Evolutionary conservation across 2,329 filamentous ascomycete genomes (phyloP), one percentile per base, ranked within the genome.

Genomic region (Ascochyta fabae): DNA sequence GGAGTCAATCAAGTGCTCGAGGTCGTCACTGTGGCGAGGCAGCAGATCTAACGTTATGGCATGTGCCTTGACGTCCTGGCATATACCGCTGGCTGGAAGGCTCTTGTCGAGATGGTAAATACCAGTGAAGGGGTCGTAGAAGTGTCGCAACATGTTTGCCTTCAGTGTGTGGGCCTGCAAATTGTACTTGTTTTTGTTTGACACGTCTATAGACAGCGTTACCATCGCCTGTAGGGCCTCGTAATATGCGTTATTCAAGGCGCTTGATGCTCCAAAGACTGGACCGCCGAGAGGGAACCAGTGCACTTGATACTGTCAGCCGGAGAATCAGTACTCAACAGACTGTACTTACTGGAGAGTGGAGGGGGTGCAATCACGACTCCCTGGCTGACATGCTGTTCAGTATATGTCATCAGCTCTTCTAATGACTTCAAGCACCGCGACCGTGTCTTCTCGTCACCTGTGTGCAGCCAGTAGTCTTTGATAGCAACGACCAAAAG

Each of bases 211-310:
- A 4, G 55, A 36, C 5, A 58, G 23, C 4, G 16, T n/a, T 12
- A 38, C 29, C 40, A 58, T 53, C 7, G 55, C 55, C 33, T 43
- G 40, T 1, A 58, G 23, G 19, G 55, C 49, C 15, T 58, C 55
- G 22, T 49, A 58, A 24, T 58, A 58, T 7, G 45, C 55, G 22
- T 54, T 54, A 19, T 58, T 58, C 12, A 58, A 26, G 2, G 45
- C 43, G n/a, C 45, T 34, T 12, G 55, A 58, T 6, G 49, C 29
- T 6, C 55, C 55, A 36, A 58, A 58, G 7, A 58, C 46, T 2
- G 55, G 55, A 10, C 55, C 55, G 16, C 55, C 55, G 27, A 58
- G 50, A 12, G 55, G 55, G 16, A 58, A 58, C 55, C 49, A 58
- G 29, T 53, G 49, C 55, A 58, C 43, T 39, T 12, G 5, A 13